phyloP scores from a whole-genome alignment of 1,284 basidiomycete genomes.

The Malassezia yamatoensis region DNA sequence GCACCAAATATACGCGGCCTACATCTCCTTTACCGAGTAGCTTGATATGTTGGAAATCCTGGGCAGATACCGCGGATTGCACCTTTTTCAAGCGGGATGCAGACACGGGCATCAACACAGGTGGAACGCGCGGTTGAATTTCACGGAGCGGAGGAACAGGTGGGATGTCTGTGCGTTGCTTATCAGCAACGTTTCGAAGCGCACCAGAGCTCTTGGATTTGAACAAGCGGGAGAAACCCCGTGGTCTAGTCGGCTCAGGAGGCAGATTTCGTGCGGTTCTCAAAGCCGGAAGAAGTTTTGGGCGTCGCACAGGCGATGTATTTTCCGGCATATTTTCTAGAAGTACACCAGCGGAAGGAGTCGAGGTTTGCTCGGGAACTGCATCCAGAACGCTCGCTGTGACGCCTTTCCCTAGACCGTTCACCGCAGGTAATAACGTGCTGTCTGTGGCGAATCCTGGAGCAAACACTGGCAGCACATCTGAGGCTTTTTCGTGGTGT shows the following conservation, averaged over 20 bases:
- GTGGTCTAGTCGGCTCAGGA: background rate
- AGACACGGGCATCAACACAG: constrained; percentile 2
- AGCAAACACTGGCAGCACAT: constrained; percentile 4
- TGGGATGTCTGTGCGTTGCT: background rate
- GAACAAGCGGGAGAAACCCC: constrained; percentile 11
- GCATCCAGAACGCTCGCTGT: background rate
- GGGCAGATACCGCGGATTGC: constrained; percentile 41
- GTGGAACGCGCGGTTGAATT: background rate
- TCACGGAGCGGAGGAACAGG: constrained; percentile 3
- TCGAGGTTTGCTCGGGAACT: background rate
- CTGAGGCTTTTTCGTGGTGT: constrained; percentile 26
- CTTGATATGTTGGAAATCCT: constrained; percentile 44
- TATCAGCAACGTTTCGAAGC: constrained; percentile 1
- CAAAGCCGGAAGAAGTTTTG: constrained; percentile 4
- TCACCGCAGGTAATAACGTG: background rate
- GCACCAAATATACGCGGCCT: constrained; percentile 45
- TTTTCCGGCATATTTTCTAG: background rate
- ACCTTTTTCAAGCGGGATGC: constrained; percentile 67
- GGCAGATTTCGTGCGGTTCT: background rate
- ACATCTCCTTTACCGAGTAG: constrained; percentile 48
- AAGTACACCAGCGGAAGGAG: background rate
- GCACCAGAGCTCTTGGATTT: constrained; percentile 14
- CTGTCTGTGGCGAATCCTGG: background rate
- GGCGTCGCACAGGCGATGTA: background rate
- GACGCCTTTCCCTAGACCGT: background rate